Evolutionary conservation across 176 grass and related monocot genomes (phyloP).

Genomic region (Melocanna baccifera): DNA sequence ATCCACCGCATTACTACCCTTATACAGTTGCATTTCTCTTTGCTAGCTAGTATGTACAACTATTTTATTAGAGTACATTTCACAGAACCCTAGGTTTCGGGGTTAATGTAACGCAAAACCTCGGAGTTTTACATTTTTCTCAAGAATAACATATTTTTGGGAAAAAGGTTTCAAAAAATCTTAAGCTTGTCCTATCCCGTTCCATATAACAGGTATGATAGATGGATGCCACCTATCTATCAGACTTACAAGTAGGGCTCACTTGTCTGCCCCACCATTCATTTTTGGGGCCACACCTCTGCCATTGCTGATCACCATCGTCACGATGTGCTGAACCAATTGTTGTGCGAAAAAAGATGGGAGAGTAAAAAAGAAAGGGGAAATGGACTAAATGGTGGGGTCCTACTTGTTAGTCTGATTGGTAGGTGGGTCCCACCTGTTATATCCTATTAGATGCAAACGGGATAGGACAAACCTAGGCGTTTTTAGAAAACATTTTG

Average conservation of each 20-base stretch:
- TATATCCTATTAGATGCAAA: not conserved
- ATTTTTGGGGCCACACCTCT: not conserved
- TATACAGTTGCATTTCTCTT: not conserved
- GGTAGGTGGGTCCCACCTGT: not conserved
- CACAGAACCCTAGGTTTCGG: no score
- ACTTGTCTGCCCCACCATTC: not conserved
- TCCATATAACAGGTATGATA: not conserved
- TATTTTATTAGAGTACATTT: not conserved
- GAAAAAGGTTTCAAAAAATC: not conserved
- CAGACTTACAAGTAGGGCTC: not conserved
- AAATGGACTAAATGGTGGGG: not conserved
- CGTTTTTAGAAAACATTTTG: rapidly evolving
- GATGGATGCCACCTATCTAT: not conserved
- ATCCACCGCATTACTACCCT: not conserved
- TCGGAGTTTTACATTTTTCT: not conserved
- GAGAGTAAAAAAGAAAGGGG: not conserved
- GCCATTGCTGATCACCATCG: not conserved
- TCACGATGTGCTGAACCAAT: not conserved
- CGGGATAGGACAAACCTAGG: not conserved
- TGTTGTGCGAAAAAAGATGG: not conserved
- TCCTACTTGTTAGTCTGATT: not conserved
- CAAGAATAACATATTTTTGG: not conserved
- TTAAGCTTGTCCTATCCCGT: not conserved
- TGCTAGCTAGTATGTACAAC: not conserved
- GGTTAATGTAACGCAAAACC: not conserved